Conservation (phyloP, 768 basidiomycete species). For the Naganishia vishniacii region DNA sequence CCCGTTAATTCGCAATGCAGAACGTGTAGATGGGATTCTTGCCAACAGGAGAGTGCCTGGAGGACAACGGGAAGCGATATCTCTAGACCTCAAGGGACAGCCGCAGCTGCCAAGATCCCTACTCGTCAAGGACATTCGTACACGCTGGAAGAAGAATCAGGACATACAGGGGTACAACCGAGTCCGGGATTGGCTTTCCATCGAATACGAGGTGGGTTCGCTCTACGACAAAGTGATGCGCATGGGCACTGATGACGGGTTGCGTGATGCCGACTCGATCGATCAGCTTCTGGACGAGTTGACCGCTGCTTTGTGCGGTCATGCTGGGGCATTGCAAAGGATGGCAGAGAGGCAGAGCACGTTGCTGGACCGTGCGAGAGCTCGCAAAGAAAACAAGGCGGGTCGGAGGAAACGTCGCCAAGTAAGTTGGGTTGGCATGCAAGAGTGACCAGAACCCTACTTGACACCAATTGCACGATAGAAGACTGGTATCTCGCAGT, state of each 20-base stretch:
- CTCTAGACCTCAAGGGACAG: not conserved
- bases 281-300: not conserved
- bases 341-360: not conserved
- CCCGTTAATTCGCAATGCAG: not conserved
- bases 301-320: not conserved
- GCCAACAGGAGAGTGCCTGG: not conserved
- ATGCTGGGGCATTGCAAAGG: not conserved
- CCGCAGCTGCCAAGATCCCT: not conserved
- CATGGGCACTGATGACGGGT: no score
- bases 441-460: no score
- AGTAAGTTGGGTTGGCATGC: not conserved
- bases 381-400: not conserved
- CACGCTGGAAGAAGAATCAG: not conserved
- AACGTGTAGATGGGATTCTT: not conserved
- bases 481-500: no score
- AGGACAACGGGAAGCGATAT: not conserved
- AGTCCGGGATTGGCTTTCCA: constrained; percentile 1
- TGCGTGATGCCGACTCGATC: no score
- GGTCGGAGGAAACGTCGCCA: not conserved
- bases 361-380: not conserved
- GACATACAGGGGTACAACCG: constrained; percentile 5
- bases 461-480: no score
- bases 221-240: not conserved
- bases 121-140: not conserved
- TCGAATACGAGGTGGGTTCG: constrained; percentile 7